Percentiles rank a stretch among this genome's conserved stretches.
These are phyloP conservation scores for Neocallimastix lanati DNA, from an alignment of 192 early-diverging fungal genomes.

Conservation along the genomic window DNA sequence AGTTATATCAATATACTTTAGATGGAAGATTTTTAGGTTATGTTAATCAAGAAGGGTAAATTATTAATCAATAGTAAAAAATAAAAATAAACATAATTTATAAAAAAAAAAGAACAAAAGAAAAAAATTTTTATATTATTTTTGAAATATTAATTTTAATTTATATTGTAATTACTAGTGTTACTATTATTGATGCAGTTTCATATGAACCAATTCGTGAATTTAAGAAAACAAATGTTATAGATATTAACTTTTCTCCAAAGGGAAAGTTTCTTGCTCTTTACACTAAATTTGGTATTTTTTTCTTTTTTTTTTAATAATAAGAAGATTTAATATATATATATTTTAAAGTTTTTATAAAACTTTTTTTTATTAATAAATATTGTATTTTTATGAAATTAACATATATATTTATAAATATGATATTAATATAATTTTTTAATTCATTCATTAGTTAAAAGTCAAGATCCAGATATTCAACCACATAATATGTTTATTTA, in stretches of 20 bases:
- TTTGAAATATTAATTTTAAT: background rate
- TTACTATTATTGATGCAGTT: conserved; percentile 54
- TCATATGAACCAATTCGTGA: conserved; percentile 37
- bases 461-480: background rate
- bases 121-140: background rate
- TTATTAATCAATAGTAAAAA: too few relatives aligned
- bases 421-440: too few relatives aligned
- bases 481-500: background rate
- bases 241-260: conserved; percentile 85
- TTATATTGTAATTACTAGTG: conserved; percentile 15
- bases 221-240: conserved; percentile 43
- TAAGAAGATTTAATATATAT: too few relatives aligned
- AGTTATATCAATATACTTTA: background rate
- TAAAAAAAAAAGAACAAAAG: too few relatives aligned
- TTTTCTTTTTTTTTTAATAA: too few relatives aligned
- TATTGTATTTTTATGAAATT: too few relatives aligned
- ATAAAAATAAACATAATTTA: too few relatives aligned
- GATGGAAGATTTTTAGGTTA: background rate
- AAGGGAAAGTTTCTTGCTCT: conserved; percentile 70
- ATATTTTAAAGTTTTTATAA: too few relatives aligned
- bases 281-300: conserved; percentile 63
- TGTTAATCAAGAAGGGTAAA: background rate
- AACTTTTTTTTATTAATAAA: too few relatives aligned
- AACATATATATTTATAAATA: too few relatives aligned
- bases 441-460: too few relatives aligned